These are phyloP conservation scores for Leccinum subtestaceum DNA, from an alignment of 768 basidiomycete species.

Conservation along the genomic window DNA sequence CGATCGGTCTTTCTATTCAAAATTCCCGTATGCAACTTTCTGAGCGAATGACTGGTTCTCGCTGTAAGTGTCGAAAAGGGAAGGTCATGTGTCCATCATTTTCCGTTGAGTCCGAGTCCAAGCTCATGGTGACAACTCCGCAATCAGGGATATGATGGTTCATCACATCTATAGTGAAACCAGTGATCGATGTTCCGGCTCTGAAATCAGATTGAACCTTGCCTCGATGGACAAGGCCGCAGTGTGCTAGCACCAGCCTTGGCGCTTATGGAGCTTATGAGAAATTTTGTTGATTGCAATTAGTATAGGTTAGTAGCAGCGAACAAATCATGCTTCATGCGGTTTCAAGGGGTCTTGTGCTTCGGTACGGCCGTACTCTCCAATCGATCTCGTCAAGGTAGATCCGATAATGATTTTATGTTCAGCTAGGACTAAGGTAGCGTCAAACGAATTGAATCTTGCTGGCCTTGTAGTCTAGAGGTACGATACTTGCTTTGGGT, in stretches of 20 bases:
- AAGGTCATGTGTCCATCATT: not conserved
- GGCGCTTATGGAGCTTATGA: not conserved
- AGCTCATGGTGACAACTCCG: not conserved
- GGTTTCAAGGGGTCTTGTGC: not conserved
- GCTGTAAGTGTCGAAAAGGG: not conserved
- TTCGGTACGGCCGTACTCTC: not conserved
- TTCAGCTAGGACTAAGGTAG: not conserved
- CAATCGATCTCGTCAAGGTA: not conserved
- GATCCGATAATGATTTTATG: not conserved
- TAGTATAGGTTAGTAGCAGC: not conserved
- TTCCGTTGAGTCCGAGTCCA: not conserved
- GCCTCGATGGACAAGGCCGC: not conserved
- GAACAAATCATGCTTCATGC: not conserved
- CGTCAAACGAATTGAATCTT: not conserved
- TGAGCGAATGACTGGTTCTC: not conserved
- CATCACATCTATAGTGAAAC: not conserved
- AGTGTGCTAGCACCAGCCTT: too few species aligned
- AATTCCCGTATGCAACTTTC: not conserved
- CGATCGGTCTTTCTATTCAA: not conserved
- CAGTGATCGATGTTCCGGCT: not conserved
- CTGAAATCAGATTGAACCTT: not conserved
- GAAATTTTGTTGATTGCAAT: not conserved
- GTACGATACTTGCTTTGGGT: conserved; percentile 35
- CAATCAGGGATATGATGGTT: not conserved
- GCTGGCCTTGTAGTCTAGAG: conserved; percentile 33